A percentile compares a stretch with the other conserved stretches of the same genome.
phyloP scores from a whole-genome alignment of 768 basidiomycete species.

The Lactarius sanguifluus region DNA sequence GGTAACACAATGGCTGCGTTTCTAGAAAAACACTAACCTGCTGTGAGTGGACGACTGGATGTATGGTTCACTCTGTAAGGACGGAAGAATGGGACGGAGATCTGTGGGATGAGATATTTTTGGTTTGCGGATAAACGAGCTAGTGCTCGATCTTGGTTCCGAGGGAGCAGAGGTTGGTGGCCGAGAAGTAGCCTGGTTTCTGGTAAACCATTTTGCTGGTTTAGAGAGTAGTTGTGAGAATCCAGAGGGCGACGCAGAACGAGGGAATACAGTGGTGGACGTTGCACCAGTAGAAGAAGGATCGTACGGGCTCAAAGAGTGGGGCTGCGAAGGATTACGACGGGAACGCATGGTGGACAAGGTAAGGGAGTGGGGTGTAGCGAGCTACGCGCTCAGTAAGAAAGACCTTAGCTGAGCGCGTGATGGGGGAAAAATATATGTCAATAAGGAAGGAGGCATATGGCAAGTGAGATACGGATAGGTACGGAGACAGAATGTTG shows the following conservation, averaged over 20 bases:
- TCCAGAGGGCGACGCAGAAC: constrained; percentile 67
- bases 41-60: constrained; percentile 37
- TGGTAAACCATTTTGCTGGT: constrained; percentile 67
- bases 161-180: constrained; percentile 51
- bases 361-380: not conserved
- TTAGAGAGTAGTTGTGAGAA: constrained; percentile 65
- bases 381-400: constrained; percentile 1
- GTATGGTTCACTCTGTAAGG: constrained; percentile 48
- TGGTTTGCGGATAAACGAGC: constrained; percentile 53
- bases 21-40: constrained; percentile 45
- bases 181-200: constrained; percentile 23
- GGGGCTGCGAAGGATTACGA: constrained; percentile 22
- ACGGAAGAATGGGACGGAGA: constrained; percentile 65
- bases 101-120: constrained; percentile 87
- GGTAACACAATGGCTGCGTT: not conserved
- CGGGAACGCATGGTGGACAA: constrained; percentile 25
- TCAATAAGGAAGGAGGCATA: not conserved
- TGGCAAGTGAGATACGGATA: constrained; percentile 11
- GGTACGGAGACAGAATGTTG: constrained; percentile 4
- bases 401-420: constrained; percentile 5
- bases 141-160: constrained; percentile 39
- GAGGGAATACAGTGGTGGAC: constrained; percentile 37
- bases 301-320: constrained; percentile 30
- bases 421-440: not conserved
- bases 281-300: constrained; percentile 15